Percentiles rank a stretch among this genome's conserved stretches.
phyloP scores from a whole-genome alignment of 2,329 filamentous ascomycete genomes.

The Stylonectria norvegica region DNA sequence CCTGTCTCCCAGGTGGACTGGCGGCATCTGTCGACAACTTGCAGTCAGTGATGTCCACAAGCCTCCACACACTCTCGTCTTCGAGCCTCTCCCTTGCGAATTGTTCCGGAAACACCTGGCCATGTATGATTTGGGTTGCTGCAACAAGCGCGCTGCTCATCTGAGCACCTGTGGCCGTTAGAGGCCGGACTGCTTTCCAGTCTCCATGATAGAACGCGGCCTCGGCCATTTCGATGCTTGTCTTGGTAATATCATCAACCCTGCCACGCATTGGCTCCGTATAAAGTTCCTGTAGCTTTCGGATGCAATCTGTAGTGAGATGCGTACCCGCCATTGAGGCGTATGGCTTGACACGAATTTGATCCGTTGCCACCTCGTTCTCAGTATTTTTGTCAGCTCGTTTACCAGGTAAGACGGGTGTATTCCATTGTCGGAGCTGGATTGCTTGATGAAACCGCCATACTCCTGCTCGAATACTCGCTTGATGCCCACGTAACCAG shows the following conservation, averaged over 20 bases:
- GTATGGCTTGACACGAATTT: slow-evolving; percentile 37
- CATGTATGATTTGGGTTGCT: slow-evolving; percentile 36
- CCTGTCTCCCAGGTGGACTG: not conserved
- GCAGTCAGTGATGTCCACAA: slow-evolving; percentile 27
- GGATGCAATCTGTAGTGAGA: slow-evolving; percentile 33
- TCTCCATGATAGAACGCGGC: slow-evolving; percentile 35
- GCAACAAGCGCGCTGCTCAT: slow-evolving; percentile 37
- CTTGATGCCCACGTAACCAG: slow-evolving; percentile 41
- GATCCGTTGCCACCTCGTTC: slow-evolving; percentile 34
- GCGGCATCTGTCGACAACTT: not conserved
- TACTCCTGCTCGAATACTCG: slow-evolving; percentile 39
- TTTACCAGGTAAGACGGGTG: not conserved
- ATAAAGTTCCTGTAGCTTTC: slow-evolving; percentile 29
- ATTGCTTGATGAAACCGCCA: slow-evolving; percentile 40
- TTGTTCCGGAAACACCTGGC: slow-evolving; percentile 32
- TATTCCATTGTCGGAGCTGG: slow-evolving; percentile 23
- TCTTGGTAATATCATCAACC: too few relatives aligned
- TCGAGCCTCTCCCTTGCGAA: slow-evolving; percentile 32
- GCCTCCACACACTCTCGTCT: slow-evolving; percentile 33
- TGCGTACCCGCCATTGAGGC: slow-evolving; percentile 36
- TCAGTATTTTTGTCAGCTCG: slow-evolving; percentile 33
- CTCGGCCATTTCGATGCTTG: not conserved
- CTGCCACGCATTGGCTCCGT: slow-evolving; percentile 4
- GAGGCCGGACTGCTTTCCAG: slow-evolving; percentile 31
- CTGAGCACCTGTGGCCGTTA: slow-evolving; percentile 36